These are phyloP conservation scores for Penicillium corylophilum DNA, from an alignment of 2,329 filamentous ascomycete genomes.

Conservation along the genomic window DNA sequence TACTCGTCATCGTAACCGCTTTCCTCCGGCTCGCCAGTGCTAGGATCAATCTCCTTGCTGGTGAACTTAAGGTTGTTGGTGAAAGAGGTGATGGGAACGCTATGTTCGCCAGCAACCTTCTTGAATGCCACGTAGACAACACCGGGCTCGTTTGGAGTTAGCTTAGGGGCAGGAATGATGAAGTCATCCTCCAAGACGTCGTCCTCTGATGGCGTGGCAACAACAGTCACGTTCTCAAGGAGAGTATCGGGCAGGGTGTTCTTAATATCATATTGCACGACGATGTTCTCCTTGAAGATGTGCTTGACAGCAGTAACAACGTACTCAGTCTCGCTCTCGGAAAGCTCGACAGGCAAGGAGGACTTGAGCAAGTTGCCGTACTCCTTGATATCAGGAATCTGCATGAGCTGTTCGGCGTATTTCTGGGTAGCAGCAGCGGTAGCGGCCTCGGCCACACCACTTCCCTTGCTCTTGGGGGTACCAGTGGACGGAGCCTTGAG, in stretches of 20 bases:
- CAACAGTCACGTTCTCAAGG: constrained; percentile 82
- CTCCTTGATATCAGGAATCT: constrained; percentile 85
- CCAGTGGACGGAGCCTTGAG: constrained; percentile 88
- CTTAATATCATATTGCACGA: constrained; percentile 95
- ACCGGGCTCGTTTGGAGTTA: constrained; percentile 81
- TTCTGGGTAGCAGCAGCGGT: constrained; percentile 80
- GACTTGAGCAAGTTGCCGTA: constrained; percentile 93
- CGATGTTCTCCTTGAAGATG: constrained; percentile 94
- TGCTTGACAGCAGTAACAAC: constrained; percentile 93
- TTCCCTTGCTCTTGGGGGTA: constrained; percentile 67
- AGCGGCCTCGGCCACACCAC: constrained; percentile 71
- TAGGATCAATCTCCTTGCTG: constrained; percentile 95
- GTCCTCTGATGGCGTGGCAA: constrained; percentile 75
- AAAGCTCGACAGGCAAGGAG: constrained; percentile 79
- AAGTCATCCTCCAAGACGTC: constrained; percentile 80
- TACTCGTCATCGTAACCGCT: constrained; percentile 96
- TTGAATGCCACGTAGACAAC: constrained; percentile 95
- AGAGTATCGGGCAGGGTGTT: constrained; percentile 92
- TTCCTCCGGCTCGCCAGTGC: constrained; percentile 88
- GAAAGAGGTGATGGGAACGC: constrained; percentile 78
- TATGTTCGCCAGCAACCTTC: constrained; percentile 71
- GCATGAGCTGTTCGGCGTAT: constrained; percentile 81
- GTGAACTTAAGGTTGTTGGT: constrained; percentile 95
- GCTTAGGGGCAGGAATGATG: constrained; percentile 81
- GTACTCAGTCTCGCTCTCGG: constrained; percentile 96